phyloP scores from a whole-genome alignment of 2,329 filamentous ascomycete genomes.

The Mycosphaerella sp. region DNA sequence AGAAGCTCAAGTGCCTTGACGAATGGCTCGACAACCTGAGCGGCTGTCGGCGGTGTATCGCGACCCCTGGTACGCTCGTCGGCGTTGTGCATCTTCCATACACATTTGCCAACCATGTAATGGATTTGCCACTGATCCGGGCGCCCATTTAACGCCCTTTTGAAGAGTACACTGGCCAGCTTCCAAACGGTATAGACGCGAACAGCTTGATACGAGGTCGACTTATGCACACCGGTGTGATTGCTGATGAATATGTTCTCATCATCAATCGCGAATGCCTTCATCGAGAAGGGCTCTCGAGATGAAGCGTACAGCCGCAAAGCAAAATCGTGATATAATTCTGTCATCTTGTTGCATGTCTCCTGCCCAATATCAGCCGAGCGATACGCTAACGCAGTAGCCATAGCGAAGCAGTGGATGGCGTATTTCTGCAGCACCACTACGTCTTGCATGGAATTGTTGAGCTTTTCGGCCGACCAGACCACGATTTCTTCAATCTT shows the following conservation, averaged over 20 bases:
- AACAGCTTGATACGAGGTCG: constrained; percentile 53
- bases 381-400: constrained; percentile 55
- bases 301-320: constrained; percentile 63
- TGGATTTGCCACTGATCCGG: constrained; percentile 60
- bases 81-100: constrained; percentile 62
- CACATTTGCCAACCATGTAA: constrained; percentile 64
- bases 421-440: constrained; percentile 69
- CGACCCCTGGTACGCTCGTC: constrained; percentile 15
- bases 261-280: constrained; percentile 57
- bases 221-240: constrained; percentile 47
- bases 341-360: constrained; percentile 52
- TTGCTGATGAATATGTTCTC: constrained; percentile 50
- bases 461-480: constrained; percentile 87
- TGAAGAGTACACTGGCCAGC: constrained; percentile 56
- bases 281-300: constrained; percentile 61
- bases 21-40: constrained; percentile 52
- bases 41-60: constrained; percentile 30
- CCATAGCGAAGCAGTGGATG: constrained; percentile 72
- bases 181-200: constrained; percentile 58
- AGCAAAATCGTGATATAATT: constrained; percentile 63
- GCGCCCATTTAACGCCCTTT: constrained; percentile 51
- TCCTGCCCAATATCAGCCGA: constrained; percentile 50
- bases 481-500: constrained; percentile 81
- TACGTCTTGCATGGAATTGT: constrained; percentile 69
- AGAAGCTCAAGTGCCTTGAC: constrained; percentile 55